phyloP scores from a whole-genome alignment of 2,329 filamentous ascomycete genomes.

The Trichoderma sp. region DNA sequence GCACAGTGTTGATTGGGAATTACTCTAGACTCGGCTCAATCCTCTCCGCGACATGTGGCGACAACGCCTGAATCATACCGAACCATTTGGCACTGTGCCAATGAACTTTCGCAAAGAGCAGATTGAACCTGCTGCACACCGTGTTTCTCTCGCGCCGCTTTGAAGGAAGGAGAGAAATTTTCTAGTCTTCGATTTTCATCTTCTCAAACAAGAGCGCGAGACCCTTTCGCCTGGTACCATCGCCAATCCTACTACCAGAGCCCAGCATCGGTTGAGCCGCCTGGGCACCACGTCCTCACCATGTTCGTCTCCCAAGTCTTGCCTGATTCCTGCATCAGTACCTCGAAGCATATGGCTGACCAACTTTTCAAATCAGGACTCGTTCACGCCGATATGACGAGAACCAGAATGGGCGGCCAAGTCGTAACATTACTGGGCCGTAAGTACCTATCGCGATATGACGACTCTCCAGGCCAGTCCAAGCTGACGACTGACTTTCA shows the following conservation, averaged over 20 bases:
- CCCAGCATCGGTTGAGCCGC: neutral
- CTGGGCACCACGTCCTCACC: neutral
- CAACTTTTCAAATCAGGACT: conserved; percentile 23
- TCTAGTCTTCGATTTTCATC: too few species aligned
- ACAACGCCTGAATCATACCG: conserved; percentile 16
- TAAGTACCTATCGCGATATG: conserved; percentile 33
- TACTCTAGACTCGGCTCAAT: conserved; percentile 33
- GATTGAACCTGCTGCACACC: neutral
- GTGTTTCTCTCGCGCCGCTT: neutral
- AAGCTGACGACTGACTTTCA: conserved; percentile 31
- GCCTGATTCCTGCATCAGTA: neutral
- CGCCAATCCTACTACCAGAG: neutral
- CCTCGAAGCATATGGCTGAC: conserved; percentile 1
- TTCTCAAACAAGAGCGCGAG: too few species aligned
- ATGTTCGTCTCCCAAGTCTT: conserved; percentile 14
- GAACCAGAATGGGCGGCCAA: conserved; percentile 32
- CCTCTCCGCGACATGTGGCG: conserved; percentile 33
- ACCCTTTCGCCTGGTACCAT: neutral
- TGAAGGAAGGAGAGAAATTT: neutral
- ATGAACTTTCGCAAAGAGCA: neutral
- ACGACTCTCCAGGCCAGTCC: neutral
- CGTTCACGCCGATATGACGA: conserved; percentile 30
- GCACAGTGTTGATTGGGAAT: conserved; percentile 31
- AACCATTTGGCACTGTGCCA: conserved; percentile 32
- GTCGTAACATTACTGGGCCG: conserved; percentile 46